Evolutionary conservation across 306 rosid species (phyloP), one percentile per base, ranked within the genome.

Genomic region (Albizia julibrissin): DNA sequence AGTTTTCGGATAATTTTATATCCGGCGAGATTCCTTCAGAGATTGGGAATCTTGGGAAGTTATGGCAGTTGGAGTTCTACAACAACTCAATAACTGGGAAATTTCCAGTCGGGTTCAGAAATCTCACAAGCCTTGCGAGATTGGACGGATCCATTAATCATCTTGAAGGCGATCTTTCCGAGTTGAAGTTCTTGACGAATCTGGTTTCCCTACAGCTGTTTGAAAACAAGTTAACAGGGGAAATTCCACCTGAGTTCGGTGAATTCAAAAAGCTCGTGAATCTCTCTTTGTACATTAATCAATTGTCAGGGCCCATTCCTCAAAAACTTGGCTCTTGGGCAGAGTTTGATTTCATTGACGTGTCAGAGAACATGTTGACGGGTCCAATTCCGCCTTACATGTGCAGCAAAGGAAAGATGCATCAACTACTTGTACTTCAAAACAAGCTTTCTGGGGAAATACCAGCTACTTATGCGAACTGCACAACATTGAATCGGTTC

Each of bases 301-400:
- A 16, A 14, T 81, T 96, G 33, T 87, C 89, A 0, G 99, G 99
- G 79, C 75, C 86, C 31, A 81, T 96, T 77, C 99, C 99, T 70
- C 87, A 87, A 74, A 85, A 89, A 22, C n/a, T 92, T 21, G 99
- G 99, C 3, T 96, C 94, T 10, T 92, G 89, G 98, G 37, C 98
- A 0, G 77, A 86, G 24, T 84, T 89, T 43, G 12, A 31, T 47
- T 92, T 11, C 92, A 92, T 96, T 7, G 99, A 96, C 73, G 94
- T 86, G 8, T 90, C 99, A 6, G 97, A 91, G 77, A 96, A 96
- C 80, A 79, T 77, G 12, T 44, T 96, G 66, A 82, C 91, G 4
- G 99, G 99, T 54, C 59, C 89, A 9, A 90, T 96, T 79, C 99
- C 99, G 12, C 92, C 97, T 2, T 78, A 91, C 34, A 93, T 96